Base-by-base conservation (phyloP, 2,329 filamentous ascomycete genomes). In the Graphium sp. region DNA sequence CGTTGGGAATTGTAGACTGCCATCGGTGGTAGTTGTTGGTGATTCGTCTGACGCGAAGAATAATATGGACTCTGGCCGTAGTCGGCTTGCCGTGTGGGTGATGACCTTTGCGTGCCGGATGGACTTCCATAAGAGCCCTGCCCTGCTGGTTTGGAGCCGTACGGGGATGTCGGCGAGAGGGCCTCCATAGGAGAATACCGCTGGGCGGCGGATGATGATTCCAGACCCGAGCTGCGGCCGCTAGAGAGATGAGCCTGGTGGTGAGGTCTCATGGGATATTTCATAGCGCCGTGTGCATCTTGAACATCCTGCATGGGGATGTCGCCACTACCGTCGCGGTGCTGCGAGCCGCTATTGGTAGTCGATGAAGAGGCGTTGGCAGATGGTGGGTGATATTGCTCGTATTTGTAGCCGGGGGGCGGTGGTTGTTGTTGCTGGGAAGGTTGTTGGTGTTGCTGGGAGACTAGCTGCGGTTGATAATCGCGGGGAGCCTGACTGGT, bases 131-230 rank as follows among this genome's bases (percentile, higher is more conserved):
- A 28, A 11, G 12, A 19, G 39, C 48, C 60, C 22, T 59, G 46
- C 38, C 60, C 45, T 58, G 70, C 36, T 60, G 69, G 48, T 60
- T 79, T 55, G 56, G 64, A 47, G 25, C 70, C 66, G 55, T 91
- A 91, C 19, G 83, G 74, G 32, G 80, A 77, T 19, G 76, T 72
- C 22, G 84, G 81, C 35, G 84, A 83, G 35, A 91, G 60, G 11
- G 73, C 69, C 49, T 93, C 87, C 85, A 94, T 94, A 37, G 87
- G 89, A 26, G 87, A 95, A 55, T 95, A 95, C 47, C 85, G 74
- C 50, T 91, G 81, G 34, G 84, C 81, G 32, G 83, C 82, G 28
- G 81, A 66, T 24, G 83, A 89, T 34, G 80, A 74, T 45, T 87
- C 74, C 87, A 77, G 41, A 83, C 70, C 36, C 69, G 82, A 34